Base-by-base conservation (phyloP, 495 filamentous ascomycete genomes). In the Polyplosphaeria fusca region DNA sequence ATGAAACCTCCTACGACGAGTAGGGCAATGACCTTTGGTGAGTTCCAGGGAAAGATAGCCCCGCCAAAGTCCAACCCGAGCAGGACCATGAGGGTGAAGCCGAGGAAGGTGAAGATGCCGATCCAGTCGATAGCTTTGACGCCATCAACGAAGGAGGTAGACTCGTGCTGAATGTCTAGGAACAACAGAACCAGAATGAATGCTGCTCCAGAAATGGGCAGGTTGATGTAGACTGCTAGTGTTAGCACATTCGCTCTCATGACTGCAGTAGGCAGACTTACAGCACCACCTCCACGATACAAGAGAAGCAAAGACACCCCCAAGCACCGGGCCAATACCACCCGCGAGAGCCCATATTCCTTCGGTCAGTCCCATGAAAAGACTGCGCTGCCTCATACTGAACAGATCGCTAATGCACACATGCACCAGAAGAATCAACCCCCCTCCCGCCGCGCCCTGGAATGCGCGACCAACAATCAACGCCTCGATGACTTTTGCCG, bases 241-340 rank as follows among this genome's bases (percentile, higher is more conserved):
- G 12, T 28, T 48, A 41, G 4, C 27, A 43, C 18, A 32, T 7
- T 18, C n/a, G 13, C n/a, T 23, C 12, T 25, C 32, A 45, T 39
- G 13, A 24, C 2, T 28, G 23, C 2, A 26, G 11, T 3, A 43
- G 40, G 9, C n/a, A 48, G 3, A 60, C 56, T 60, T 41, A 60
- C 56, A 89, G 26, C 78, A 79, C 76, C 83, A 86, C 27, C 83
- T 66, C 87, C 87, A 90, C 3, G 73, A 74, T 13, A 82, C 74
- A 3, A 75, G 71, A 41, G 84, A 73, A 0, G 86, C 78, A 45
- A 91, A 84, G 1, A 77, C 75, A 18, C 87, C 87, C 12, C 87
- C 87, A 1, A 89, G 71, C 2, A 91, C 64, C 1, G 87, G 87
- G 0, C 87, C 87, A 4, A 84, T 64, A 5, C 75, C 79, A 9